Percentiles rank a stretch among this genome's conserved stretches.
Evolutionary conservation across 345 rosid genomes (phyloP).

Genomic region (Eucalyptus marginata): DNA sequence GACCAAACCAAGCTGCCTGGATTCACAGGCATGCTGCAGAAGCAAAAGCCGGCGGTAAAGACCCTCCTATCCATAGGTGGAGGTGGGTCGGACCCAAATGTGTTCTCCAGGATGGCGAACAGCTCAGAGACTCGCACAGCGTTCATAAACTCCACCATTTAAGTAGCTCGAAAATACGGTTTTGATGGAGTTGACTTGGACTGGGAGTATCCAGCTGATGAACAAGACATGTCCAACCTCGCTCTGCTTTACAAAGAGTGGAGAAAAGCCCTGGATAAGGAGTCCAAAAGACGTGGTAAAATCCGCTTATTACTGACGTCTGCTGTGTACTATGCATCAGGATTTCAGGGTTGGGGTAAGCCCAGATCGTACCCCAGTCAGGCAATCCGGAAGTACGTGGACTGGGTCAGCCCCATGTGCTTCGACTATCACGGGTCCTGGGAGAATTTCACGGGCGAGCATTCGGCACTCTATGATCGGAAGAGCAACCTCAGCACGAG

Average conservation of each 20-base stretch:
- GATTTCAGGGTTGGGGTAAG: background rate
- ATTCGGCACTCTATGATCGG: constrained; percentile 15
- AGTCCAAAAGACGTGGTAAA: background rate
- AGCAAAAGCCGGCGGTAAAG: constrained; percentile 3
- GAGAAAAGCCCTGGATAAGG: constrained; percentile 3
- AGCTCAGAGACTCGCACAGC: background rate
- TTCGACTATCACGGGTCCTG: constrained; percentile 28
- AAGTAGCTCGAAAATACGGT: constrained; percentile 16
- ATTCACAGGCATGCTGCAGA: constrained; percentile 2
- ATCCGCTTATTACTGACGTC: constrained; percentile 15
- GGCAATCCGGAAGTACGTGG: background rate
- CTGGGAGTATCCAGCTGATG: constrained; percentile 34
- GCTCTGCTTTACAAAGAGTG: constrained; percentile 7
- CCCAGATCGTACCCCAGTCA: constrained; percentile 13
- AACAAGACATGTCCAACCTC: constrained; percentile 15
- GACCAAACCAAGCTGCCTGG: constrained; percentile 12
- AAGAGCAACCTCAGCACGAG: constrained; percentile 13
- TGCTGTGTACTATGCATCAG: constrained; percentile 22
- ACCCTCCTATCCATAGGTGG: constrained; percentile 31
- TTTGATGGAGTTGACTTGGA: constrained; percentile 43
- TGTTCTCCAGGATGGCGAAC: constrained; percentile 11
- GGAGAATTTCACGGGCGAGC: constrained; percentile 10
- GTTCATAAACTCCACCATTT: constrained; percentile 25
- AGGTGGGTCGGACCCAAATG: background rate
- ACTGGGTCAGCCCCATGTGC: constrained; percentile 42